phyloP scores from a whole-genome alignment of 2,329 filamentous ascomycete genomes.

The Epichloe brachyelytri region DNA sequence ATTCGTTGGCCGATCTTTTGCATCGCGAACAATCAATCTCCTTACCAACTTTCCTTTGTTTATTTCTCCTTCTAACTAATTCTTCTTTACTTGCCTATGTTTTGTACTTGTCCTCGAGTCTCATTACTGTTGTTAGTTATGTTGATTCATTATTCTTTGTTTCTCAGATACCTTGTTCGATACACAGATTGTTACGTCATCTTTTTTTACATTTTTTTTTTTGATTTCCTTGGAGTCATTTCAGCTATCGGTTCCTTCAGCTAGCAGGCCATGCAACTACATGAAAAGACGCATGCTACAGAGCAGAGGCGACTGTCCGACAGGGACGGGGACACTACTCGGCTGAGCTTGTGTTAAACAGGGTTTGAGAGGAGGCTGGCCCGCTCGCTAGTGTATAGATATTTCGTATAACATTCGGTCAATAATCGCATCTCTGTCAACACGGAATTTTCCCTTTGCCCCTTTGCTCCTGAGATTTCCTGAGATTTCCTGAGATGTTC shows the following conservation, averaged over 20 bases:
- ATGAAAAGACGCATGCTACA: not conserved
- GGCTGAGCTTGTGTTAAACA: not conserved
- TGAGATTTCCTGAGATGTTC: not conserved
- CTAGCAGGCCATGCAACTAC: conserved; percentile 2
- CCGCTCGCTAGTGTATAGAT: conserved; percentile 24
- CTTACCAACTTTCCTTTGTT: not conserved
- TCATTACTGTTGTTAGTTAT: conserved; percentile 12
- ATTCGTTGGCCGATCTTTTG: not conserved
- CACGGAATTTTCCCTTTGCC: not conserved
- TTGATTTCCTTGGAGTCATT: not conserved
- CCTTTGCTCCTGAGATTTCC: not conserved
- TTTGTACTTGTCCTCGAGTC: conserved; percentile 14
- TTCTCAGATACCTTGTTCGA: conserved; percentile 49
- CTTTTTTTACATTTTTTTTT: not conserved
- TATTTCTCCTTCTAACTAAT: not conserved
- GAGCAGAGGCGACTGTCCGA: not conserved
- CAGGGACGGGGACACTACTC: not conserved
- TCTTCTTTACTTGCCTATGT: conserved; percentile 5
- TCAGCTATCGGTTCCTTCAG: not conserved
- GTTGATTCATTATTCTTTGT: conserved; percentile 10
- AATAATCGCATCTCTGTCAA: conserved; percentile 16
- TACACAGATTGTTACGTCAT: conserved; percentile 26
- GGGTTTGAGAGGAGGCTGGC: conserved; percentile 15
- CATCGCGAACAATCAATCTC: not conserved
- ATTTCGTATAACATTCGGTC: conserved; percentile 16